These are phyloP conservation scores for Carex pumila DNA, from an alignment of 176 grass and related monocot genomes.

Conservation along the genomic window DNA sequence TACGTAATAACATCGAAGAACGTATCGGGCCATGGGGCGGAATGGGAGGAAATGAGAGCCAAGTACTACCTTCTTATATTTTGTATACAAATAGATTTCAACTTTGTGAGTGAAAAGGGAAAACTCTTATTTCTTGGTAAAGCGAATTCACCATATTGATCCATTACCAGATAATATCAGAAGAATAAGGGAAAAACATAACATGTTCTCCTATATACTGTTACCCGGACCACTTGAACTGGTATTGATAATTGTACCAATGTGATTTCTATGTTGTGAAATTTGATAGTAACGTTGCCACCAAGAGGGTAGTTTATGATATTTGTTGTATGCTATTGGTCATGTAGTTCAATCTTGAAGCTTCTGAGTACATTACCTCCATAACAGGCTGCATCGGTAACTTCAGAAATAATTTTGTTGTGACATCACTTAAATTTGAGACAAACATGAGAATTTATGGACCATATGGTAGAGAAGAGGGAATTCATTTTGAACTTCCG, in stretches of 20 bases:
- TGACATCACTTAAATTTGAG: constrained; percentile 36
- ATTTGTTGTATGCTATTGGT: not conserved
- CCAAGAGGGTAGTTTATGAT: not conserved
- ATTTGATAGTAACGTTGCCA: not conserved
- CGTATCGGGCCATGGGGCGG: not conserved
- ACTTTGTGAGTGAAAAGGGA: not conserved
- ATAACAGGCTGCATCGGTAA: constrained; percentile 27
- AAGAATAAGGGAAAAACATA: not conserved
- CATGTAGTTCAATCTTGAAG: constrained; percentile 24
- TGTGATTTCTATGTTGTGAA: not conserved
- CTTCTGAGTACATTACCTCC: constrained; percentile 29
- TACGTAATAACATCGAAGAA: not conserved
- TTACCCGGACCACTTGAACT: too few relatives aligned
- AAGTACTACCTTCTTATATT: not conserved
- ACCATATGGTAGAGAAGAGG: constrained; percentile 26
- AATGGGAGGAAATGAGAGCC: not conserved
- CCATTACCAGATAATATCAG: not conserved
- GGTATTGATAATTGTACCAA: too few relatives aligned
- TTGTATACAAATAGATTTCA: not conserved
- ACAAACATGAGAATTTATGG: constrained; percentile 29
- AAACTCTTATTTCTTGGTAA: not conserved
- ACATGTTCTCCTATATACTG: too few relatives aligned
- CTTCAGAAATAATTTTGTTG: not conserved
- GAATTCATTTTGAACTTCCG: constrained; percentile 35
- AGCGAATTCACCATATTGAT: not conserved